Base-by-base conservation (phyloP, 176 grass and related monocot species). In the Raddia distichophylla region DNA sequence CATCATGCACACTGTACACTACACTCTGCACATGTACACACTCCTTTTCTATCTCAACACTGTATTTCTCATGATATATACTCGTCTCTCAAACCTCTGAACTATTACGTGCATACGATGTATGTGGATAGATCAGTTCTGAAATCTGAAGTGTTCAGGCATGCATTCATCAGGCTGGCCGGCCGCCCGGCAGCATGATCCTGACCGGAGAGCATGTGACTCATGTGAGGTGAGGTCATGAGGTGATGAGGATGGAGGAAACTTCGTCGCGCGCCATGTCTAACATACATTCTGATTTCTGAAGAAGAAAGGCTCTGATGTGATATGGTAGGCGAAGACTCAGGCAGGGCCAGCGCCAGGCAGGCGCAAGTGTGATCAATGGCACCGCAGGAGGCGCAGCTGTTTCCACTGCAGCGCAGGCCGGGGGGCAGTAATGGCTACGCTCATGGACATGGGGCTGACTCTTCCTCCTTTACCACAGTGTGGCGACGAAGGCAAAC, bases 381-480 rank as follows among this genome's bases (percentile, higher is more conserved):
- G 53, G 32, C 32, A 54, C 56, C 16, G 43, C 54, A 22, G 40
- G 44, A 18, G 17, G 35, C 16, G 74, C 40, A 5, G 56, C 73
- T 76, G 74, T 76, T 61, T 20, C 56, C 55, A 27, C 56, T 68
- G 49, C 64, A 57, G 50, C 2, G 15, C 12, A 11, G 50, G 13
- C 33, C 50, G 34, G 50, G 49, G 50, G 33, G 71, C 1, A 74
- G 47, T 64, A 64, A 83, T 55, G 69, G 68, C 66, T n/a, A 60
- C 37, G 37, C 37, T 27, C 27, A 27, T 13, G 54, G 67, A 35
- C 57, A 73, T 82, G 80, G 45, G 68, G 56, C 59, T 82, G 80
- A 82, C 80, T 82, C 44, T 11, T 52, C 51, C 79, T 72, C 5
- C 32, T 71, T 12, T 44, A 63, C 2, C 75, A 51, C 15, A 51